Base-by-base conservation (phyloP, 202 grass and related monocot species). In the Schoenoplectus tabernaemontani region DNA sequence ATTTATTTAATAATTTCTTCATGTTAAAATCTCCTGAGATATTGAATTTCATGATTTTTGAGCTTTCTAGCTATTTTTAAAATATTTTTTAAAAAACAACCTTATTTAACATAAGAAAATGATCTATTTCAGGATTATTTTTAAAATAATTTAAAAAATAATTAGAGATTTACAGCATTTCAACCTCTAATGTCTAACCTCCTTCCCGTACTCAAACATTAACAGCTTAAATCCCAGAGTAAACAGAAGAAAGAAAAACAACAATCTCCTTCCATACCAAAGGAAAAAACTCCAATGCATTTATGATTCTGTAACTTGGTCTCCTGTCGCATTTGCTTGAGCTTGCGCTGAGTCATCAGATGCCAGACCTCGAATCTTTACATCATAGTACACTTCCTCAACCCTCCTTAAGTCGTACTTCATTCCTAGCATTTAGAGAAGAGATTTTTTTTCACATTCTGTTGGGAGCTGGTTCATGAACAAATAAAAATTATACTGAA, bases 321-420 rank as follows among this genome's bases (percentile, higher is more conserved):
- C 41, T 46, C 23, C 19, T 6, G 77, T n/a, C 10, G 38, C 38
- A 48, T 64, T 82, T n/a, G 50, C 75, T 32, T 78, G 62, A 9
- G 65, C 89, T 73, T 84, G 80, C 22, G 69, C 67, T 4, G 74
- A 72, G 17, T 85, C 84, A 13, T 28, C 74, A 37, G 91, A 81
- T 20, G 83, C 89, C 8, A 98, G 89, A 79, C 95, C 91, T 47
- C 91, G 83, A 82, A 98, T 94, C 68, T 98, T 98, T 13, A 98
- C 95, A 71, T 98, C 95, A 63, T 98, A 98, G 75, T 89, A 97
- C 5, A 97, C 95, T 78, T 97, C 95, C 77, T 98, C 95, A 47
- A 98, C 91, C 81, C 91, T 94, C 72, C 91, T 92, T 42, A 98
- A 81, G 67, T 98, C 95, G 81, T 98, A 98, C 83, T 94, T 98